Evolutionary conservation across 306 rosid species (phyloP), one percentile per base, ranked within the genome.

Genomic region (Vicia villosa): DNA sequence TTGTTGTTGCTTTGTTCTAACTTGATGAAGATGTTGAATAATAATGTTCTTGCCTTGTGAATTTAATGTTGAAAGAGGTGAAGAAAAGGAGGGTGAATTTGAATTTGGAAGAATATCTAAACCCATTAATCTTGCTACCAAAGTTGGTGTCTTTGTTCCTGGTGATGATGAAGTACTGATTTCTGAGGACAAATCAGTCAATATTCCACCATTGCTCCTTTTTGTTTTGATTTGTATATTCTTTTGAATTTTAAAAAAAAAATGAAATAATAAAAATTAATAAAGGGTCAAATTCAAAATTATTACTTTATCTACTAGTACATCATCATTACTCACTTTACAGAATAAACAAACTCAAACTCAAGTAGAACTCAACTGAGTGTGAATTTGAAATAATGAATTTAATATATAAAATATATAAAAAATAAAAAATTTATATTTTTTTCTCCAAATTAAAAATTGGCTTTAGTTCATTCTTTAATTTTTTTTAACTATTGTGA

Each of bases 71-170:
- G 83, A 40, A 69, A 71, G 40, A 38, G 79, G 66, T 19, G 86
- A 72, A 65, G 69, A 58, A 47, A 74, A 70, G 6, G 86, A 66
- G 4, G 95, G 86, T 65, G 89, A 66, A 8, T 61, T 51, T 56
- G 79, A 49, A 54, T 73, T 87, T 20, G 98, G 98, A 55, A 94
- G 97, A 81, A 86, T 91, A 45, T 94, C 99, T 3, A 94, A 81
- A 69, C 97, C 99, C 99, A 94, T 94, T 49, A 94, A 69, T 66
- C 99, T 86, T 16, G 99, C 99, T 14, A 94, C 97, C 75, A 94
- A 82, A 76, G 80, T 87, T 72, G 97, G 99, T 24, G 97, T 94
- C 77, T 89, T 94, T 51, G 86, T 69, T 57, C 84, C 85, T 2
- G 99, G 99, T 41, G 99, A 90, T 1, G 99, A 97, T 41, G 99